phyloP scores from a whole-genome alignment of 208 protist genomes.

The Acanthamoeba lenticulata region DNA sequence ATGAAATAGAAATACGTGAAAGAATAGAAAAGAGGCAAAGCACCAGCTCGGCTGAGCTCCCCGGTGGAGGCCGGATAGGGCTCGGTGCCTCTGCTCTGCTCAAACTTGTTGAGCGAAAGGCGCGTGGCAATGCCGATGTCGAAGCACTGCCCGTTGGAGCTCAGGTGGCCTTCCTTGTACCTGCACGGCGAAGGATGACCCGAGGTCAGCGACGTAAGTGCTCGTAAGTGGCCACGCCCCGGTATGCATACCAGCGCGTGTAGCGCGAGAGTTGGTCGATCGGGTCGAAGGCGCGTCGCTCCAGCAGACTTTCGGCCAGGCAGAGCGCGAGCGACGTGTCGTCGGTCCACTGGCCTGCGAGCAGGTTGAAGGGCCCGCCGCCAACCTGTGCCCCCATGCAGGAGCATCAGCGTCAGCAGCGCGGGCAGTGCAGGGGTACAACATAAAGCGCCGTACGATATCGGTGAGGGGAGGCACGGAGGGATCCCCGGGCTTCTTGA shows the following conservation, averaged over 20 bases:
- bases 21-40: too few relatives aligned
- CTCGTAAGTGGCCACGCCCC: too few relatives aligned
- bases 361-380: conserved; percentile 72
- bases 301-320: conserved; percentile 74
- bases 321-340: conserved; percentile 80
- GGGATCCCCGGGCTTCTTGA: conserved; percentile 24
- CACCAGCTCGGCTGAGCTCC: not conserved
- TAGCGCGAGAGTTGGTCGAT: conserved; percentile 72
- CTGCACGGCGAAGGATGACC: not conserved
- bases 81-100: not conserved
- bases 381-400: conserved; percentile 49
- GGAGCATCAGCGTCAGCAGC: not conserved
- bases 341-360: conserved; percentile 80
- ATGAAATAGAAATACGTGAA: too few relatives aligned
- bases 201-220: too few relatives aligned
- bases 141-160: conserved; percentile 75
- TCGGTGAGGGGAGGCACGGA: conserved; percentile 51
- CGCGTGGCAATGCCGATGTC: conserved; percentile 77
- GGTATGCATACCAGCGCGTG: conserved; percentile 73
- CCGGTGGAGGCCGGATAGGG: conserved; percentile 40
- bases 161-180: conserved; percentile 76
- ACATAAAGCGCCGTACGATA: not conserved
- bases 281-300: conserved; percentile 65
- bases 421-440: too few relatives aligned
- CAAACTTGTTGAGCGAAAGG: conserved; percentile 10